Conservation (phyloP, 2,329 filamentous ascomycete genomes). For the Diaporthe destruens region DNA sequence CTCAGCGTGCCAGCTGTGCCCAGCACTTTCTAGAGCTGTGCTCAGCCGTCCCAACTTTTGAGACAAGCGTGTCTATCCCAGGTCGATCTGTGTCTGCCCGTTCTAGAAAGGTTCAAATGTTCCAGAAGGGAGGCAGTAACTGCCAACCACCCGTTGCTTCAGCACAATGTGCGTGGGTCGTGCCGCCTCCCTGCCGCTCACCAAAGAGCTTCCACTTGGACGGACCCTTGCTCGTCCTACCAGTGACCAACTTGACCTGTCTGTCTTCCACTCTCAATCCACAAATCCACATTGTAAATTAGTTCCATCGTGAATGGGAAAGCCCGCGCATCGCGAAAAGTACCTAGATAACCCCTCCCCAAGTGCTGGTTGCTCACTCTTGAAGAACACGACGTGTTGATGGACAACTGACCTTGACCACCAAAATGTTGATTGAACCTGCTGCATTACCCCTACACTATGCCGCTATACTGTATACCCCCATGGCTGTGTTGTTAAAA, state of each 20-base stretch:
- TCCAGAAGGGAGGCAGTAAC: constrained; percentile 7
- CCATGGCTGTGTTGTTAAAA: constrained; percentile 24
- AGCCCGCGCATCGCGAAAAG: not conserved
- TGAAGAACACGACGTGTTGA: not conserved
- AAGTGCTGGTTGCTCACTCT: not conserved
- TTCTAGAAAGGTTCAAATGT: constrained; percentile 26
- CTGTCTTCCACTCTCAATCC: not conserved
- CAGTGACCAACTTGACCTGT: not conserved
- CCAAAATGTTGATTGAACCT: constrained; percentile 25
- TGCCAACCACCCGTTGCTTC: not conserved
- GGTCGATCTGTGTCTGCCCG: constrained; percentile 15
- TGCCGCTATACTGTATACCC: not conserved
- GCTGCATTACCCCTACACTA: not conserved
- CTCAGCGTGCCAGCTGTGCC: not conserved
- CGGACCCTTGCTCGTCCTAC: not conserved
- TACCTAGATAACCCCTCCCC: too few species aligned
- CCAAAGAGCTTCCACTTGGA: not conserved
- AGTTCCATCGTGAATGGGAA: not conserved
- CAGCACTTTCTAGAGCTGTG: not conserved
- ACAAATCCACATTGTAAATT: too few species aligned
- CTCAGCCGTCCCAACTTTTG: constrained; percentile 4
- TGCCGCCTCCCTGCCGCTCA: constrained; percentile 7
- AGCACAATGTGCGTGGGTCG: not conserved
- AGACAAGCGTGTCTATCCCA: constrained; percentile 16
- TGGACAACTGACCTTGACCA: not conserved